phyloP scores from a whole-genome alignment of 208 protist species.

The Vickermania spadyakhi region DNA sequence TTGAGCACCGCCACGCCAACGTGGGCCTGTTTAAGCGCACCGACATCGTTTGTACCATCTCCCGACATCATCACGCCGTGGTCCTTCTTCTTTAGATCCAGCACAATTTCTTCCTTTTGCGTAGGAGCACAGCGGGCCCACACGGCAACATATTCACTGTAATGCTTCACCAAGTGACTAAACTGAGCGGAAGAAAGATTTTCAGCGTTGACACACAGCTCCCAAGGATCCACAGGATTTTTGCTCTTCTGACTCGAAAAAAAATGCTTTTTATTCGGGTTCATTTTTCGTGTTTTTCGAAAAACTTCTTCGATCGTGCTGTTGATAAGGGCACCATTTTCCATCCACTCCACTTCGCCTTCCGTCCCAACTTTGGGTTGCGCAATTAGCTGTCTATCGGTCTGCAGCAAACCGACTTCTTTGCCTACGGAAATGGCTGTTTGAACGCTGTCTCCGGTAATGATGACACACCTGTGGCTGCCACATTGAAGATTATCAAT shows the following conservation, averaged over 20 bases:
- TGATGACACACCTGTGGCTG: slow-evolving; percentile 92
- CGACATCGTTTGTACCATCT: slow-evolving; percentile 97
- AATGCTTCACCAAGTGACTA: slow-evolving; percentile 37
- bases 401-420: slow-evolving; percentile 80
- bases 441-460: slow-evolving; percentile 97
- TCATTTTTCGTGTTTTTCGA: slow-evolving; percentile 20
- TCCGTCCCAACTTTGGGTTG: slow-evolving; percentile 10
- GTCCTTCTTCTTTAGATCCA: slow-evolving; percentile 71
- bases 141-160: slow-evolving; percentile 77
- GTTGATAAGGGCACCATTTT: slow-evolving; percentile 28
- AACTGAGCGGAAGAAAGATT: slow-evolving; percentile 22
- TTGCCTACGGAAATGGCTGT: slow-evolving; percentile 95
- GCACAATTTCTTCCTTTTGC: slow-evolving; percentile 87
- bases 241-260: not conserved
- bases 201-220: slow-evolving; percentile 84
- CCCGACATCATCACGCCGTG: slow-evolving; percentile 90
- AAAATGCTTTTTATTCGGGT: slow-evolving; percentile 17
- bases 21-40: slow-evolving; percentile 98
- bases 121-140: slow-evolving; percentile 88
- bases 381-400: slow-evolving; percentile 54
- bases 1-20: slow-evolving; percentile 96
- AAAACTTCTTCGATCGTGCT: slow-evolving; percentile 21
- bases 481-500: slow-evolving; percentile 76
- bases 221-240: slow-evolving; percentile 26
- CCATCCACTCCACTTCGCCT: slow-evolving; percentile 40